Base-by-base conservation (phyloP, 1,284 basidiomycete species). In the Papiliotrema nemorosa region DNA sequence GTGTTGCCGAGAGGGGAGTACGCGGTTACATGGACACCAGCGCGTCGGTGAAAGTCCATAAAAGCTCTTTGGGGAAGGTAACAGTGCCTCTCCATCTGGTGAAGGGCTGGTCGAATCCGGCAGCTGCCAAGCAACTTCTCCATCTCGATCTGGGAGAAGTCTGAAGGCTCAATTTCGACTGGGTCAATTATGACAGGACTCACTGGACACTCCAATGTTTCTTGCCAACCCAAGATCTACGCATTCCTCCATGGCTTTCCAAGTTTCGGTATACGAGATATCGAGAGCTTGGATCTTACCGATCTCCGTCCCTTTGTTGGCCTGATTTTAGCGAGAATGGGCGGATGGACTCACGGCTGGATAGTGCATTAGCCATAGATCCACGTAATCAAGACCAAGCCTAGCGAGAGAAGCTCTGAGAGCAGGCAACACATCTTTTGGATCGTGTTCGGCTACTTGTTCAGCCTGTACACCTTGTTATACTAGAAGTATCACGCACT, bases 1-100 rank as follows among this genome's bases (percentile, higher is more conserved):
- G 59, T 60, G 35, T 88, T 86, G 14, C 89, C 90, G 2, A 91
- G 80, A 5, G 89, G 88, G 53, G 83, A 85, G 77, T 90, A 92
- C 0, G 88, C 87, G 7, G 87, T 87, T 50, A 90, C 72, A 57
- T 87, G 82, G 61, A 91, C 88, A 9, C 55, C 59, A 20, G 53
- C 54, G 49, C 18, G 42, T 24, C 41, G 43, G 46, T 57, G 54
- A 25, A 36, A 85, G 75, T 82, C 76, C 47, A 87, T 69, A 27
- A 90, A 78, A 53, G 87, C 84, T 0, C 84, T 83, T 65, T 91
- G 88, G 14, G 88, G 86, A 63, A 85, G 82, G 78, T 81, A 86
- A 66, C 80, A 86, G 73, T 79, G 88, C 26, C 88, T 78, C 63
- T 90, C 89, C 27, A 91, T 83, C 66, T 90, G 64, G 43, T 61